These are phyloP conservation scores for Phialophora macrospora DNA, from an alignment of 2,329 filamentous ascomycete species.

Conservation along the genomic window DNA sequence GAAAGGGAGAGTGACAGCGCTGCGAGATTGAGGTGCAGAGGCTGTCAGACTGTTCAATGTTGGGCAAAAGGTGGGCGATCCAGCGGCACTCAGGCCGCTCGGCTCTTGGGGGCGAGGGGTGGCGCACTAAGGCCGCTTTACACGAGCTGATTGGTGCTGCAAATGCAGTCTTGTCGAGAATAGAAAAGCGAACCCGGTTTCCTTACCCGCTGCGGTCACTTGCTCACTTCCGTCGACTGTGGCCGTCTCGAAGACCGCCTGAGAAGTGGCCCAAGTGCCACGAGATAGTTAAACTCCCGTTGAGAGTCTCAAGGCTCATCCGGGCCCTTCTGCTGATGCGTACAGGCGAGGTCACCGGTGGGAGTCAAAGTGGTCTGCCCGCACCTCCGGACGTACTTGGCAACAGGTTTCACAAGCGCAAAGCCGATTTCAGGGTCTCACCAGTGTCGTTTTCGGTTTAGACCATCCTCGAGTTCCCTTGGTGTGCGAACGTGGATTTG, in stretches of 20 bases:
- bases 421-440: constrained; percentile 30
- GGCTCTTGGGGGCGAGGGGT: background rate
- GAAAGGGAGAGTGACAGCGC: constrained; percentile 14
- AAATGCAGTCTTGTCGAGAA: constrained; percentile 7
- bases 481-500: constrained; percentile 14
- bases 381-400: constrained; percentile 1
- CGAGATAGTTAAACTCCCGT: background rate
- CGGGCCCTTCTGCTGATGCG: background rate
- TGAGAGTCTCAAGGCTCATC: background rate
- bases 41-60: background rate
- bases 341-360: background rate
- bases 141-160: background rate
- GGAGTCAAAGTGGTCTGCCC: background rate
- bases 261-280: background rate
- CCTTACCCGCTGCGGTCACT: constrained; percentile 9
- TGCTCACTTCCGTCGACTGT: constrained; percentile 4
- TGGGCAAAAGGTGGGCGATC: constrained; percentile 2
- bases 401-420: constrained; percentile 21
- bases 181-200: constrained; percentile 8
- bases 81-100: background rate
- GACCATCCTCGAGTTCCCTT: constrained; percentile 21
- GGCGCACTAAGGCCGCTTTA: background rate
- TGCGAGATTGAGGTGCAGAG: constrained; percentile 1
- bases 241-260: background rate
- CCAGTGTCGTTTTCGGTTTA: constrained; percentile 31